Base-by-base conservation (phyloP, 257 asterid species). In the Solanum chiquidenum region DNA sequence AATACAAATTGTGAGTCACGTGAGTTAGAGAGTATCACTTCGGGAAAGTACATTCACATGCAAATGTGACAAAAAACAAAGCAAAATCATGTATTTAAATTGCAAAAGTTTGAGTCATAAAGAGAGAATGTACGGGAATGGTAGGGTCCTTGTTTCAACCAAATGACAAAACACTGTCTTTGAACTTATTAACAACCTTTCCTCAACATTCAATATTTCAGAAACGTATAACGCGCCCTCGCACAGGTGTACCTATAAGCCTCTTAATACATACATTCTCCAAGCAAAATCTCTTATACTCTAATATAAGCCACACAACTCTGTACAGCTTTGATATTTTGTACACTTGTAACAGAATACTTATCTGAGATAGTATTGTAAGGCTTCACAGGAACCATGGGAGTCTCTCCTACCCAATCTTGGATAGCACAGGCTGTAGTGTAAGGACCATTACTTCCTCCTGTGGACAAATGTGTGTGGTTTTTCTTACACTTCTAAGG, bases 21-120 rank as follows among this genome's bases (percentile, higher is more conserved):
- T 92, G 94, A 91, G 91, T 88, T 74, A 74, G 64, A 64, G 66
- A 66, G 87, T 66, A 85, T 66, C 90, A 86, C 90, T 89, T 88
- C 84, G 92, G 93, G 93, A 90, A 91, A 89, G 94, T 92, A 91
- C 94, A 90, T 90, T 93, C 95, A 93, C 95, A 90, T 92, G 95
- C 93, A 91, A 90, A 89, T 88, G 94, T 93, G 89, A 93, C 88
- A 84, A 88, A 88, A 55, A 86, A 88, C 74, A 86, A 91, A 88
- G 90, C 89, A 92, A 91, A 71, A 91, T 38, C 82, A 58, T 83
- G 87, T 92, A 82, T 82, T 87, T 87, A 87, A 90, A 86, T 80
- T 89, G 89, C 90, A 90, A 91, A 90, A 31, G 91, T 90, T 69
- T 83, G 87, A 85, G 89, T 44, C 66, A 83, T 90, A 35, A 64